Percentiles rank a stretch among this genome's conserved stretches.
These are phyloP conservation scores for Globisporangium nodosum DNA, from an alignment of 352 stramenopile genomes.

Conservation along the genomic window DNA sequence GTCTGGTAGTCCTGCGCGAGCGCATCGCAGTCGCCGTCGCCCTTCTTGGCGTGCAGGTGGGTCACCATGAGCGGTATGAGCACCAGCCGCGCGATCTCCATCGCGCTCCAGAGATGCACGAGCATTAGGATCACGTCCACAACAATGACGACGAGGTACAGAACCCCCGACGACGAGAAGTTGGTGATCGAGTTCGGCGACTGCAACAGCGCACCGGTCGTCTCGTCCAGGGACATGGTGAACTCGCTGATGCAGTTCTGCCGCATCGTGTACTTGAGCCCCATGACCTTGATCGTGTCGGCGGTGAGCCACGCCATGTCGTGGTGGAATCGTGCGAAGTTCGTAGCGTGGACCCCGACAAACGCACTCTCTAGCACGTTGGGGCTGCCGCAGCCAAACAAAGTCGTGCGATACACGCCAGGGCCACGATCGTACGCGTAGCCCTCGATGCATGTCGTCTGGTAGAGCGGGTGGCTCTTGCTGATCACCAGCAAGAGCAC, in stretches of 20 bases:
- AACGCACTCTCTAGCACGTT: constrained; percentile 34
- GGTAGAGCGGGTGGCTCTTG: constrained; percentile 28
- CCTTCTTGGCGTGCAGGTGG: neutral
- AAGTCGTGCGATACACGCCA: constrained; percentile 14
- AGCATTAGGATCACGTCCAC: constrained; percentile 33
- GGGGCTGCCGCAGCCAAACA: constrained; percentile 42
- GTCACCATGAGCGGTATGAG: constrained; percentile 14
- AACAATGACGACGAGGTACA: constrained; percentile 41
- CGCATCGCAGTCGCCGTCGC: neutral
- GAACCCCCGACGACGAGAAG: constrained; percentile 45
- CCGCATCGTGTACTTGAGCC: constrained; percentile 42
- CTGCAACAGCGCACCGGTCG: constrained; percentile 18
- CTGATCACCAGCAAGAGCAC: constrained; percentile 41
- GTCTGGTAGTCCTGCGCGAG: constrained; percentile 25
- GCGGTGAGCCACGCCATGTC: constrained; percentile 36
- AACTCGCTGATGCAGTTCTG: constrained; percentile 39
- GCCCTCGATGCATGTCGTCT: constrained; percentile 37
- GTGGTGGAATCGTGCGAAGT: constrained; percentile 27
- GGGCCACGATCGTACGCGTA: constrained; percentile 23
- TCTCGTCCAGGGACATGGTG: constrained; percentile 10
- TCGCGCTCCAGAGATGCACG: constrained; percentile 17
- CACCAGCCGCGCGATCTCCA: constrained; percentile 34
- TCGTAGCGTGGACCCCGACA: constrained; percentile 29
- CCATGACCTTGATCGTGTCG: constrained; percentile 44
- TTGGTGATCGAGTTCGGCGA: constrained; percentile 19